Percentiles rank a stretch among this genome's conserved stretches.
These are phyloP conservation scores for Trichoderma asperelloides DNA, from an alignment of 495 filamentous ascomycete species.

Conservation along the genomic window DNA sequence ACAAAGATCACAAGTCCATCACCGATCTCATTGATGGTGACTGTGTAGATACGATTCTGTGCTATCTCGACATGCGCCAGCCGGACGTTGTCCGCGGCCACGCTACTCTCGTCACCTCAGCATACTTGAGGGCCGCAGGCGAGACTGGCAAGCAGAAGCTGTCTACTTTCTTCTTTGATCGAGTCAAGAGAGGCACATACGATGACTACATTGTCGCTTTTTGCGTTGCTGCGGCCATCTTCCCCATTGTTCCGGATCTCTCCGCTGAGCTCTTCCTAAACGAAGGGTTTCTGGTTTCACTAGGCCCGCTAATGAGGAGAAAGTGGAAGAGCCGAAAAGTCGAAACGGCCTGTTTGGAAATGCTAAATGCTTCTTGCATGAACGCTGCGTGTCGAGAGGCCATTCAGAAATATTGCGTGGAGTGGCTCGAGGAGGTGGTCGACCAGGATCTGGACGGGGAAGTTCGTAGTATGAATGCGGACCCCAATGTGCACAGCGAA, in stretches of 20 bases:
- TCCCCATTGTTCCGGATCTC: slow-evolving; percentile 68
- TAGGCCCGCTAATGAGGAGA: slow-evolving; percentile 62
- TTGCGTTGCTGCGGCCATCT: slow-evolving; percentile 77
- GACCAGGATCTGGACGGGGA: slow-evolving; percentile 54
- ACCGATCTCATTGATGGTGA: slow-evolving; percentile 65
- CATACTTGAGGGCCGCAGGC: slow-evolving; percentile 68
- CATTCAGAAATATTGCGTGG: slow-evolving; percentile 67
- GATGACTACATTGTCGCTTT: slow-evolving; percentile 66
- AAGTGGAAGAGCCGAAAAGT: slow-evolving; percentile 69
- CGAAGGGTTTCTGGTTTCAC: slow-evolving; percentile 64
- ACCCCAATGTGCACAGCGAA: slow-evolving; percentile 26
- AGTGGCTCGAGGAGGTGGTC: slow-evolving; percentile 74
- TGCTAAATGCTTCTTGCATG: slow-evolving; percentile 86
- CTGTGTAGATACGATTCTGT: slow-evolving; percentile 68
- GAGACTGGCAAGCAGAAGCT: slow-evolving; percentile 58
- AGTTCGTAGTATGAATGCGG: slow-evolving; percentile 38
- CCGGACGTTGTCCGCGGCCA: slow-evolving; percentile 58
- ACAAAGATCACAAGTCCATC: slow-evolving; percentile 36
- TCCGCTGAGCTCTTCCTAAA: slow-evolving; percentile 70
- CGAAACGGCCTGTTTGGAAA: slow-evolving; percentile 72
- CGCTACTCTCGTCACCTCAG: slow-evolving; percentile 65
- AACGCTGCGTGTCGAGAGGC: slow-evolving; percentile 67
- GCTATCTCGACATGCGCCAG: slow-evolving; percentile 68
- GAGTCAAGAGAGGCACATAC: slow-evolving; percentile 40
- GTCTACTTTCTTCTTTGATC: slow-evolving; percentile 52